A percentile compares a stretch with the other conserved stretches of the same genome.
Evolutionary conservation across 495 filamentous ascomycete species (phyloP).

Genomic region (Penicillium turbatum): DNA sequence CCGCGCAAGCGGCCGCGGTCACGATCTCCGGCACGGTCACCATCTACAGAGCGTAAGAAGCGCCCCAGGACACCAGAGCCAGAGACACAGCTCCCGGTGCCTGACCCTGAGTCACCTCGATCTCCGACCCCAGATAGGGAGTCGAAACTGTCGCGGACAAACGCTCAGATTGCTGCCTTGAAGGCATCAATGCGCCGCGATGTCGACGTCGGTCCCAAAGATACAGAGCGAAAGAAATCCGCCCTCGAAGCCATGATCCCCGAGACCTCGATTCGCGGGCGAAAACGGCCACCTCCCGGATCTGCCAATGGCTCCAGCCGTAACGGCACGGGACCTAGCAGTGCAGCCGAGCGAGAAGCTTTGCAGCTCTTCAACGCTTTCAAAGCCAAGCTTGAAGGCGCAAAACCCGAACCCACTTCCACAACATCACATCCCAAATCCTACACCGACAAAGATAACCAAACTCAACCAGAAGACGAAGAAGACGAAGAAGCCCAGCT

Average conservation of each 20-base stretch:
- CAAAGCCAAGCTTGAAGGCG: conserved; percentile 67
- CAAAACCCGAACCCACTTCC: conserved; percentile 35
- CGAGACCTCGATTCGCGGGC: conserved; percentile 68
- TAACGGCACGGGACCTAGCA: conserved; percentile 22
- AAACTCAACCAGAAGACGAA: conserved; percentile 29
- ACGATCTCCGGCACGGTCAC: conserved; percentile 21
- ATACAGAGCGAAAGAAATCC: conserved; percentile 58
- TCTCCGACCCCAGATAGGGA: conserved; percentile 52
- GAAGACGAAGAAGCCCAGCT: conserved; percentile 66
- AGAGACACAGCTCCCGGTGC: conserved; percentile 42
- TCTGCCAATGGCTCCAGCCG: conserved; percentile 34
- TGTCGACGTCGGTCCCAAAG: conserved; percentile 52
- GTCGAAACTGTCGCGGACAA: conserved; percentile 67
- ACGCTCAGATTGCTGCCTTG: conserved; percentile 84
- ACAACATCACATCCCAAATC: conserved; percentile 23
- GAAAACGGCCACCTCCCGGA: conserved; percentile 64
- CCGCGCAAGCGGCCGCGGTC: conserved; percentile 31
- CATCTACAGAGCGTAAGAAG: conserved; percentile 26
- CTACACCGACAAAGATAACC: conserved; percentile 28
- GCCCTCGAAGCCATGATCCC: conserved; percentile 80
- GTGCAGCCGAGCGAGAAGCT: conserved; percentile 55
- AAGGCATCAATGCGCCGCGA: conserved; percentile 91
- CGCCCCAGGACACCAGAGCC: conserved; percentile 35
- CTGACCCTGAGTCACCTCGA: conserved; percentile 49
- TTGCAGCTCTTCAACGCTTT: conserved; percentile 71